Conservation (phyloP, 225 moss, liverwort and hornwort genomes). For the Climacium dendroides region DNA sequence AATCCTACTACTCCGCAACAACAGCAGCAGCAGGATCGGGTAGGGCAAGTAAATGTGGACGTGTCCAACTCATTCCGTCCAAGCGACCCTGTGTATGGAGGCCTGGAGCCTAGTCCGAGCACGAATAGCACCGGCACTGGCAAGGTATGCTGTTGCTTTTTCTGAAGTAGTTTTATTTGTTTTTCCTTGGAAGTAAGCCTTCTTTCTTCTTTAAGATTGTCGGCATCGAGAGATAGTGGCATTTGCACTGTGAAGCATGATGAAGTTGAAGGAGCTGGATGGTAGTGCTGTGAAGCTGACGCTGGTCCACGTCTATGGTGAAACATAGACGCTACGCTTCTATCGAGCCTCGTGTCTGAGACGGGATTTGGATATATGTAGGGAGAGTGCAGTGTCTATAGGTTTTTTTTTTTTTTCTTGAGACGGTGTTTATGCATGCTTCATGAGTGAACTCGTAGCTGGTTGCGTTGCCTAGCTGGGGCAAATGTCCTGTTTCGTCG, state of each 20-base stretch:
- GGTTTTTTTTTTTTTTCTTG: background rate
- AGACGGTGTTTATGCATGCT: background rate
- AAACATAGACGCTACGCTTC: background rate
- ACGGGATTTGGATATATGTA: background rate
- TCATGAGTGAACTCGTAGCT: background rate
- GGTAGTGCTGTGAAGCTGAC: background rate
- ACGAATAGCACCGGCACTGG: conserved; percentile 68
- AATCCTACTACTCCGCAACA: conserved; percentile 46
- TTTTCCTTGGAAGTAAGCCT: background rate
- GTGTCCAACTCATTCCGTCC: conserved; percentile 81
- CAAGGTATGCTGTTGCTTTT: conserved; percentile 30
- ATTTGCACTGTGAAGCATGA: background rate
- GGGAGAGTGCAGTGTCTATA: background rate
- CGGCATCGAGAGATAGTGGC: background rate
- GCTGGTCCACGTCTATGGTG: background rate
- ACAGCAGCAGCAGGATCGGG: conserved; percentile 67
- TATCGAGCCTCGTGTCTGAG: background rate
- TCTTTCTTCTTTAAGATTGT: background rate
- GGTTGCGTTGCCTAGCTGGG: background rate
- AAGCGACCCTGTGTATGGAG: conserved; percentile 67
- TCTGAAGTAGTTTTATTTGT: background rate
- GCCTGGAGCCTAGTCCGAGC: conserved; percentile 48
- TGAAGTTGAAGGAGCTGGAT: background rate
- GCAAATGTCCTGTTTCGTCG: background rate
- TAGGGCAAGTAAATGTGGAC: conserved; percentile 77